phyloP scores from a whole-genome alignment of 1,139 yeast species.

The Nakaseomyces sp. region DNA sequence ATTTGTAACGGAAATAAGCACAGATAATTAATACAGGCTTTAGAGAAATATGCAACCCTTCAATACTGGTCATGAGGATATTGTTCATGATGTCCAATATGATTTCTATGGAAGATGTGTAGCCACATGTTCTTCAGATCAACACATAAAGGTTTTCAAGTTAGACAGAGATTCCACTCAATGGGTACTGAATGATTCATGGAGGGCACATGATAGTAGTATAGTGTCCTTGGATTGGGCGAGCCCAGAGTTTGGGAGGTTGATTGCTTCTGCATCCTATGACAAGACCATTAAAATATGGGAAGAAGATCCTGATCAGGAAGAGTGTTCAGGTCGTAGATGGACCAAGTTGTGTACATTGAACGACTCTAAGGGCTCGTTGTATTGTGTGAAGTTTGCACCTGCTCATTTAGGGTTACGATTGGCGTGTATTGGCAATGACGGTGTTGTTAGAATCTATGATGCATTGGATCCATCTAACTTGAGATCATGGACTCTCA shows the following conservation, averaged over 20 bases:
- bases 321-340: constrained; percentile 65
- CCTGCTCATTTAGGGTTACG: constrained; percentile 79
- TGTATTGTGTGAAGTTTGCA: constrained; percentile 83
- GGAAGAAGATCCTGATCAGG: constrained; percentile 82
- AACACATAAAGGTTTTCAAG: constrained; percentile 80
- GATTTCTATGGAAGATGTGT: constrained; percentile 84
- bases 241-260: constrained; percentile 83
- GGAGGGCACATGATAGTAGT: constrained; percentile 93
- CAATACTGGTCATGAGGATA: constrained; percentile 83
- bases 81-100: constrained; percentile 79
- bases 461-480: constrained; percentile 87
- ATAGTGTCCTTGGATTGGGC: constrained; percentile 85
- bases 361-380: constrained; percentile 81
- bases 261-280: constrained; percentile 80
- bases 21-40: too few relatives aligned
- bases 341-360: constrained; percentile 72
- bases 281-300: constrained; percentile 84
- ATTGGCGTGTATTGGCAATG: constrained; percentile 82
- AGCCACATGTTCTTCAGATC: constrained; percentile 91
- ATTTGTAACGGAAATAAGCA: too few relatives aligned
- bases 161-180: constrained; percentile 45
- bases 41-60: constrained; percentile 50
- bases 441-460: constrained; percentile 77
- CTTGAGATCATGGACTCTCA: constrained; percentile 69
- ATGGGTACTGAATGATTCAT: constrained; percentile 77